A percentile compares a stretch with the other conserved stretches of the same genome.
Evolutionary conservation across 768 basidiomycete genomes (phyloP).

Genomic region (Lactifluus hygrophoroides): DNA sequence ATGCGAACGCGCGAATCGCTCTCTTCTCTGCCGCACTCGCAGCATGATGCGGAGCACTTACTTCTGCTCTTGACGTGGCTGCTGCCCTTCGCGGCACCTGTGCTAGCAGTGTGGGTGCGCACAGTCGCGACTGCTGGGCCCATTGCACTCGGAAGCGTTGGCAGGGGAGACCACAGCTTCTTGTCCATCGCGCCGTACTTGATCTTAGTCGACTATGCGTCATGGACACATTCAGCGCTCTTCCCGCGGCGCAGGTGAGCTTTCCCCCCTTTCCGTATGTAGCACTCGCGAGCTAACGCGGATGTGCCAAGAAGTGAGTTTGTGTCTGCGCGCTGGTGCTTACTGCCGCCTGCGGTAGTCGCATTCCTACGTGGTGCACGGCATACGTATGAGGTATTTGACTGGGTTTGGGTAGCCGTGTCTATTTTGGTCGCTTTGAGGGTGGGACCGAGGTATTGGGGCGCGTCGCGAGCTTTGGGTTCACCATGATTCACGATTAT

Average conservation of each 20-base stretch:
- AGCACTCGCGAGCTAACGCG: neutral
- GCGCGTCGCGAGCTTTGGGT: neutral
- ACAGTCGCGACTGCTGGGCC: slow-evolving; percentile 75
- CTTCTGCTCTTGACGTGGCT: slow-evolving; percentile 75
- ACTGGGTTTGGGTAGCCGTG: slow-evolving; percentile 43
- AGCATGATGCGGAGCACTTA: slow-evolving; percentile 48
- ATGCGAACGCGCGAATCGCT: neutral
- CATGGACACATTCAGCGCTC: slow-evolving; percentile 35
- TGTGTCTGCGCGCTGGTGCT: slow-evolving; percentile 45
- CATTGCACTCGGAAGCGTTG: slow-evolving; percentile 70
- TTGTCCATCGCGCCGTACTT: slow-evolving; percentile 57
- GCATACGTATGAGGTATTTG: slow-evolving; percentile 56
- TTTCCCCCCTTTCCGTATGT: neutral
- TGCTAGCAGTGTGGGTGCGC: slow-evolving; percentile 83
- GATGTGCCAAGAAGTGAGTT: slow-evolving; percentile 13
- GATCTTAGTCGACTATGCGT: slow-evolving; percentile 52
- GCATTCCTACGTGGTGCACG: slow-evolving; percentile 66
- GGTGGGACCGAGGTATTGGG: slow-evolving; percentile 32
- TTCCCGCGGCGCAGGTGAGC: slow-evolving; percentile 25
- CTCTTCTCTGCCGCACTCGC: neutral
- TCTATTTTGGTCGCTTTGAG: slow-evolving; percentile 38
- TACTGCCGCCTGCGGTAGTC: slow-evolving; percentile 38
- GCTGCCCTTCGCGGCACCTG: slow-evolving; percentile 67
- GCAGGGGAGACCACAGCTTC: slow-evolving; percentile 67
- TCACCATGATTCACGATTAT: too few species aligned